These are phyloP conservation scores for Zygoascus bituminiphila DNA, from an alignment of 805 yeast species.

Conservation along the genomic window DNA sequence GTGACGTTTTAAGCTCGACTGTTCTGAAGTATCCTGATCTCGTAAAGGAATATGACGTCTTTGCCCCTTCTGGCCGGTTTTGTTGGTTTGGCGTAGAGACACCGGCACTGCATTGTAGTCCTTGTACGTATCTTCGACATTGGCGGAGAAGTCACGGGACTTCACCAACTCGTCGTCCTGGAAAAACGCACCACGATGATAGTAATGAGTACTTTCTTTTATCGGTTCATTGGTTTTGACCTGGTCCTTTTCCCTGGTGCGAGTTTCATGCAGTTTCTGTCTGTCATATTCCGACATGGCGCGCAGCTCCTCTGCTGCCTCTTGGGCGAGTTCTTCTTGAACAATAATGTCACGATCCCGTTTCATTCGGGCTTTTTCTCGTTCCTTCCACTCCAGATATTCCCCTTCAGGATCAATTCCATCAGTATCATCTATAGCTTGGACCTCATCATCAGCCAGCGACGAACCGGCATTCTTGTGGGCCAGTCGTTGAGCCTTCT, in stretches of 20 bases:
- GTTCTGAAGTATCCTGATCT: constrained; percentile 26
- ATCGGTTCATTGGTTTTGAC: background rate
- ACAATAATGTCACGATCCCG: constrained; percentile 33
- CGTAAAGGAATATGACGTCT: constrained; percentile 22
- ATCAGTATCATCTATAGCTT: constrained; percentile 50
- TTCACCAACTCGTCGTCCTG: constrained; percentile 28
- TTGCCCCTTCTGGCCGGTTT: constrained; percentile 26
- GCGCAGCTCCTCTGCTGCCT: constrained; percentile 28
- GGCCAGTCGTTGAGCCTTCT: constrained; percentile 19
- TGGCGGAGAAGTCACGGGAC: constrained; percentile 24
- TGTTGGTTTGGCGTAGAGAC: background rate
- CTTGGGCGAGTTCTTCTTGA: constrained; percentile 29
- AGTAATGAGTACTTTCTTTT: constrained; percentile 17
- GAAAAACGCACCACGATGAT: constrained; percentile 31
- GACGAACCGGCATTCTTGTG: constrained; percentile 20
- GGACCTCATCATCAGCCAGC: constrained; percentile 13
- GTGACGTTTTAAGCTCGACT: background rate
- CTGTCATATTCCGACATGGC: constrained; percentile 24
- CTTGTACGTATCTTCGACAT: constrained; percentile 20
- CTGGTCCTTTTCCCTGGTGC: constrained; percentile 5
- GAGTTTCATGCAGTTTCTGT: constrained; percentile 12
- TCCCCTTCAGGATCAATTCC: constrained; percentile 46
- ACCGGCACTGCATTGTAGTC: background rate
- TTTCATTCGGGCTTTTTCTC: constrained; percentile 33
- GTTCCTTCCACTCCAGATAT: constrained; percentile 33